Percentiles rank a stretch among this genome's conserved stretches.
Evolutionary conservation across 1,139 yeast species (phyloP).

Genomic region (Geotrichum restrictum): DNA sequence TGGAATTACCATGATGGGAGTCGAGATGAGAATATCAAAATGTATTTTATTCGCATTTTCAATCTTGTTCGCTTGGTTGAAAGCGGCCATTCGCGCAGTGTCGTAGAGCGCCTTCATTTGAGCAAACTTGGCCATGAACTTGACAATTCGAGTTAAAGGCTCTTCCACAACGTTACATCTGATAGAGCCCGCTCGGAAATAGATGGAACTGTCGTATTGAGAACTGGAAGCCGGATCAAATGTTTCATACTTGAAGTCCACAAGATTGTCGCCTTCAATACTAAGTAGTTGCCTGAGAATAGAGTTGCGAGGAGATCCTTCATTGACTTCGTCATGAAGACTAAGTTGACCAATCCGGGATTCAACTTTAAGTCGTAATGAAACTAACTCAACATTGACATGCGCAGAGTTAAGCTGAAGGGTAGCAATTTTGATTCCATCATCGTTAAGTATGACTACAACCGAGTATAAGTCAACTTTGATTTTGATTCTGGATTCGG

Average conservation of each 20-base stretch:
- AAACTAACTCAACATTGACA: slow-evolving; percentile 59
- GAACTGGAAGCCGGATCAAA: slow-evolving; percentile 47
- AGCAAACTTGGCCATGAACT: slow-evolving; percentile 68
- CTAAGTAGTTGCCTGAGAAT: slow-evolving; percentile 61
- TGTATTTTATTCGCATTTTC: slow-evolving; percentile 61
- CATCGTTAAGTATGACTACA: slow-evolving; percentile 73
- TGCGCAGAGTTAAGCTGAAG: slow-evolving; percentile 70
- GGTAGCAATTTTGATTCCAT: slow-evolving; percentile 76
- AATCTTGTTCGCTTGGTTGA: slow-evolving; percentile 61
- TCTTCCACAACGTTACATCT: slow-evolving; percentile 74
- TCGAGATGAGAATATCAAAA: slow-evolving; percentile 67
- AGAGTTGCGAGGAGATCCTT: slow-evolving; percentile 58
- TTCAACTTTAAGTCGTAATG: slow-evolving; percentile 68
- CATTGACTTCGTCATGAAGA: slow-evolving; percentile 68
- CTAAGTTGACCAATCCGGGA: slow-evolving; percentile 77
- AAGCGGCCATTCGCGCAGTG: slow-evolving; percentile 79
- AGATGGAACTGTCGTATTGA: slow-evolving; percentile 54
- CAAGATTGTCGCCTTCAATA: slow-evolving; percentile 78
- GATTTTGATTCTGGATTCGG: slow-evolving; percentile 61
- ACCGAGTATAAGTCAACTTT: slow-evolving; percentile 68
- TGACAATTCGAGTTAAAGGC: slow-evolving; percentile 63
- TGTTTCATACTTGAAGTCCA: slow-evolving; percentile 79
- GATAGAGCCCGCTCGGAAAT: slow-evolving; percentile 70
- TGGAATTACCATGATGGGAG: slow-evolving; percentile 84
- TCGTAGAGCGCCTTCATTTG: slow-evolving; percentile 86